Evolutionary conservation across 2,329 filamentous ascomycete genomes (phyloP).

Genomic region (Ceratocystis lukuohia): DNA sequence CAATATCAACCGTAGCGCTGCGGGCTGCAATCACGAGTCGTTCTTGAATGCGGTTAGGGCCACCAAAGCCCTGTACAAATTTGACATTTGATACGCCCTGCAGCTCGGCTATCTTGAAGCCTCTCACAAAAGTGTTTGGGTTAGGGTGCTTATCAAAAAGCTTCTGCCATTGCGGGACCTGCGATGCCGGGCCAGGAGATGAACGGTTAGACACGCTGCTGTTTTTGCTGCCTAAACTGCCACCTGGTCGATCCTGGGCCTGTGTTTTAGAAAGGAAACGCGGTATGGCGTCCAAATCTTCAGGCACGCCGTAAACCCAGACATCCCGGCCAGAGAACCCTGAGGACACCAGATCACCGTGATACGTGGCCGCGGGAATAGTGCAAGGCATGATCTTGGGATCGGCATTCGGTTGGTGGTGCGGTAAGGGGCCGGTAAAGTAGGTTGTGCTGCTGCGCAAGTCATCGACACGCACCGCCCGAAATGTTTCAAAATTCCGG

Average conservation of each 20-base stretch:
- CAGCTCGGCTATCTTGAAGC: constrained; percentile 51
- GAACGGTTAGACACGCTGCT: constrained; percentile 24
- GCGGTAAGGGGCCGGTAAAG: constrained; percentile 50
- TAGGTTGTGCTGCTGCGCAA: constrained; percentile 64
- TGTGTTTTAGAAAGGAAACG: constrained; percentile 25
- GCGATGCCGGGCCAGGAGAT: constrained; percentile 21
- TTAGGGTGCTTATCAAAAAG: constrained; percentile 57
- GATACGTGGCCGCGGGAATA: constrained; percentile 52
- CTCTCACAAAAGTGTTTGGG: constrained; percentile 57
- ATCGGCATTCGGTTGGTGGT: constrained; percentile 36
- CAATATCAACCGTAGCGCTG: constrained; percentile 49
- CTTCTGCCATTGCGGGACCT: constrained; percentile 54
- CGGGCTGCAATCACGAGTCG: constrained; percentile 58
- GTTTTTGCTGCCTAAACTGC: constrained; percentile 26
- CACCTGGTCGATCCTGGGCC: constrained; percentile 22
- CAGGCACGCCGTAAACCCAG: constrained; percentile 68
- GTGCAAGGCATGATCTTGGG: constrained; percentile 54
- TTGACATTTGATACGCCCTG: constrained; percentile 54
- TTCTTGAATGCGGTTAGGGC: constrained; percentile 35
- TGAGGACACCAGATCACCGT: constrained; percentile 58
- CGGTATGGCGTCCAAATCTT: constrained; percentile 51
- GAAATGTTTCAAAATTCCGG: constrained; percentile 61
- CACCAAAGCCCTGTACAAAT: constrained; percentile 50
- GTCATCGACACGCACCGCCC: constrained; percentile 62
- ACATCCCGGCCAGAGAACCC: constrained; percentile 60